These are phyloP conservation scores for Glycine tomentella DNA, from an alignment of 306 rosid species.

Conservation along the genomic window DNA sequence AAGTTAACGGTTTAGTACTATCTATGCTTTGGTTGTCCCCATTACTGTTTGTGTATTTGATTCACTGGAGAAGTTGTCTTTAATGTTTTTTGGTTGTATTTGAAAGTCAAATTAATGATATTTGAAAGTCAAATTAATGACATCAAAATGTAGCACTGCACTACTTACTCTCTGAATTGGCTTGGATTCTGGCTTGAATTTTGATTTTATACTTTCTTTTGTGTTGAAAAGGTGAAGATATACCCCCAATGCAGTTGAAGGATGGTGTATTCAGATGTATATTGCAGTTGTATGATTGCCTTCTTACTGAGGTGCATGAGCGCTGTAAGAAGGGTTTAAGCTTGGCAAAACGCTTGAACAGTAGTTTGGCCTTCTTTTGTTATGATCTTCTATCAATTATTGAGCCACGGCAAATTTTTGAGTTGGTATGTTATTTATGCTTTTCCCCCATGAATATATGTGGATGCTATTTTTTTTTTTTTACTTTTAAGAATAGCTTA, in stretches of 20 bases:
- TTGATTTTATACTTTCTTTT: constrained; percentile 38
- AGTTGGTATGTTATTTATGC: constrained; percentile 70
- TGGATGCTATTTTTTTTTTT: not conserved
- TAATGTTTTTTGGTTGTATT: not conserved
- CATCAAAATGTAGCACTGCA: not conserved
- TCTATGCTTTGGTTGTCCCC: constrained; percentile 12
- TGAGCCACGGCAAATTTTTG: constrained; percentile 99
- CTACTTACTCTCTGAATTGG: constrained; percentile 2
- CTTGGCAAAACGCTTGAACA: constrained; percentile 94
- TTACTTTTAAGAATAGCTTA: constrained; percentile 3
- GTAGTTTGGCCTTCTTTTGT: constrained; percentile 98
- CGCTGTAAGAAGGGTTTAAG: constrained; percentile 98
- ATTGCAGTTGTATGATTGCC: constrained; percentile 98
- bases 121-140: no score
- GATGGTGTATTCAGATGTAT: constrained; percentile 98
- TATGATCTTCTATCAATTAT: constrained; percentile 93
- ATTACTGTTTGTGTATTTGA: constrained; percentile 1
- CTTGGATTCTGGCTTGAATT: constrained; percentile 35
- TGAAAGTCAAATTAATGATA: not conserved
- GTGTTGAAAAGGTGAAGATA: constrained; percentile 80
- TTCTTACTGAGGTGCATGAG: constrained; percentile 97
- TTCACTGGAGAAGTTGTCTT: not conserved
- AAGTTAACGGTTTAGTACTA: not conserved
- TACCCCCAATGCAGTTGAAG: constrained; percentile 99
- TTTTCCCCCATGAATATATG: not conserved